Base-by-base conservation (phyloP, 2,329 filamentous ascomycete genomes). In the Coleophoma eucalyptorum region DNA sequence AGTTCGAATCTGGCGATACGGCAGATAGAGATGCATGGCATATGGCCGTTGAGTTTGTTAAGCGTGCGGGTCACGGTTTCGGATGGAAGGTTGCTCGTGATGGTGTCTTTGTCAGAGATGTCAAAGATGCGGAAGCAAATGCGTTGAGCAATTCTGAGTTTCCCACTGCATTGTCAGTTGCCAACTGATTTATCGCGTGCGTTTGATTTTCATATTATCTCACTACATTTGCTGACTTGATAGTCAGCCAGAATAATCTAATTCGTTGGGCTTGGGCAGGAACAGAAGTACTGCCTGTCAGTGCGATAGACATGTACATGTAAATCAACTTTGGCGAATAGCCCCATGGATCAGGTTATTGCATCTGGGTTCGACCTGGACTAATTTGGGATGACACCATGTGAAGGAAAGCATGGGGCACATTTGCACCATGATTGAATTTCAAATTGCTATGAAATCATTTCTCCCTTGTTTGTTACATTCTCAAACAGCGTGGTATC, bases 1-100 rank as follows among this genome's bases (percentile, higher is more conserved):
- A 70, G 5, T 78, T 81, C 48, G 76, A 80, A 61, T 75, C 70
- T 41, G 77, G 76, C 21, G 77, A 80, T 52, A 63, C 68, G 0
- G 69, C 69, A 0, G 72, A 77, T 52, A 62, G 59, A 35, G 73
- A 74, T 49, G 69, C 69, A 3, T 80, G 77, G 77, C 64, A 70
- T 1, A 68, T 73, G 67, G 70, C 69, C 0, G 69, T 73, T 15
- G 65, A 72, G 34, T 72, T 69, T 52, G 62, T 75, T 0, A 64
- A 70, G 34, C 59, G 66, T 16, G 67, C 65, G 43, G 61, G 65
- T 2, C 62, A 62, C 0, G 60, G 65, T 2, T 59, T 63, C 19
- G 66, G 64, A 3, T 80, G 77, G 77, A 67, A 63, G 16, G 69
- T 74, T 42, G 70, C 67, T 38, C 58, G 69, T 2, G 68, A 73